Percentiles rank a stretch among this genome's conserved stretches.
Conservation (phyloP, 805 yeast genomes). For the Saccharomycopsis fermentans region DNA sequence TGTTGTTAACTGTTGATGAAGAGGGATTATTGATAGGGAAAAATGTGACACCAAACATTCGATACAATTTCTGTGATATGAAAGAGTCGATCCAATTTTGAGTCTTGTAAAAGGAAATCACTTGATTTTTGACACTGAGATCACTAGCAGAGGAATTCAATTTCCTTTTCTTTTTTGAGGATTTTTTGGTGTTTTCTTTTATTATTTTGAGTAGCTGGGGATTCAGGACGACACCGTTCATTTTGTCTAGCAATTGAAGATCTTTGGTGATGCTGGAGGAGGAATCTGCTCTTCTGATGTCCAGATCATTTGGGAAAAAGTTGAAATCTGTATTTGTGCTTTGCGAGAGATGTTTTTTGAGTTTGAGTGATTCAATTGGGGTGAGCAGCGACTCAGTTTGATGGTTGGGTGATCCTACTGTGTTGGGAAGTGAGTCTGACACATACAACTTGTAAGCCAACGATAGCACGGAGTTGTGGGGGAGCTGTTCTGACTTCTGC, state of each 20-base stretch:
- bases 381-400: background rate
- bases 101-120: background rate
- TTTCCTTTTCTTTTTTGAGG: background rate
- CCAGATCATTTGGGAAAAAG: background rate
- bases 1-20: background rate
- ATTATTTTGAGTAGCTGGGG: background rate
- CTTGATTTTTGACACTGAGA: background rate
- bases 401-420: no score
- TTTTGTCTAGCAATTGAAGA: background rate
- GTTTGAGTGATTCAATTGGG: background rate
- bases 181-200: background rate
- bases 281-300: background rate
- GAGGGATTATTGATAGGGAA: conserved; percentile 4
- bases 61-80: conserved; percentile 1
- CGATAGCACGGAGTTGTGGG: background rate
- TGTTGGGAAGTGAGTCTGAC: background rate
- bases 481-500: background rate
- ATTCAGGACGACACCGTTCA: background rate
- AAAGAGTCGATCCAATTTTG: background rate
- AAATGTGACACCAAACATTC: conserved; percentile 13
- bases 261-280: background rate
- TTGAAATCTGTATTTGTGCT: background rate
- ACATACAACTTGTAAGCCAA: background rate
- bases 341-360: background rate
- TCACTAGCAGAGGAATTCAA: background rate